Evolutionary conservation across 176 grass and related monocot species (phyloP).

Genomic region (Carex kokanica): DNA sequence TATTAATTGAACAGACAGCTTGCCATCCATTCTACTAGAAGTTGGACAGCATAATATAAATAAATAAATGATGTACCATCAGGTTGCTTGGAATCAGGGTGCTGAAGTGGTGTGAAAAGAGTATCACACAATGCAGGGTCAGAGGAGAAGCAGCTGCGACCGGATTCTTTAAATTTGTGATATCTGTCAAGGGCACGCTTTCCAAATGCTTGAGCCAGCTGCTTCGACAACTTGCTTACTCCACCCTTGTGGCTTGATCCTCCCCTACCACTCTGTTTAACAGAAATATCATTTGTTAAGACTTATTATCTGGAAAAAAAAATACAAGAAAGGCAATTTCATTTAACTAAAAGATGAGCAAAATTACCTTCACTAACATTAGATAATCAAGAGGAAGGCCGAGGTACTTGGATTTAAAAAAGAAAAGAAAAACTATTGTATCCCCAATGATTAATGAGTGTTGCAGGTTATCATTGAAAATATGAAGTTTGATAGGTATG

Average conservation of each 20-base stretch:
- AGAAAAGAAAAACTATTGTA: too few relatives aligned
- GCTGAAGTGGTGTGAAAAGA: conserved; percentile 42
- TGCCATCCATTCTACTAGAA: conserved; percentile 11
- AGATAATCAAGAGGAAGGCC: not conserved
- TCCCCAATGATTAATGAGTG: not conserved
- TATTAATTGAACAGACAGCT: not conserved
- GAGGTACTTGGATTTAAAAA: not conserved
- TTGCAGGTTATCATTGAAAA: not conserved
- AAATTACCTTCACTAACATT: not conserved
- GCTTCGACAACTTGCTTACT: conserved; percentile 60
- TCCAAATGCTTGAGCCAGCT: conserved; percentile 65
- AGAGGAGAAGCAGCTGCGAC: conserved; percentile 63
- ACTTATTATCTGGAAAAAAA: not conserved
- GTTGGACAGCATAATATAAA: not conserved
- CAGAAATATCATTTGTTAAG: conserved; percentile 11
- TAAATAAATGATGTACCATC: conserved; percentile 43
- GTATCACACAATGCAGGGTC: conserved; percentile 52
- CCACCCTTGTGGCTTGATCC: conserved; percentile 72
- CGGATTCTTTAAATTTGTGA: conserved; percentile 61
- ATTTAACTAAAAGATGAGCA: not conserved
- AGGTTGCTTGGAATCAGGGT: conserved; percentile 30
- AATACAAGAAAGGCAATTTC: not conserved
- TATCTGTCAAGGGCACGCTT: conserved; percentile 68
- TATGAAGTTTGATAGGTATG: too few relatives aligned
- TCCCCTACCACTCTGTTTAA: conserved; percentile 56